Evolutionary conservation across 2,329 filamentous ascomycete species (phyloP).

Genomic region (Fusarium anguioides): DNA sequence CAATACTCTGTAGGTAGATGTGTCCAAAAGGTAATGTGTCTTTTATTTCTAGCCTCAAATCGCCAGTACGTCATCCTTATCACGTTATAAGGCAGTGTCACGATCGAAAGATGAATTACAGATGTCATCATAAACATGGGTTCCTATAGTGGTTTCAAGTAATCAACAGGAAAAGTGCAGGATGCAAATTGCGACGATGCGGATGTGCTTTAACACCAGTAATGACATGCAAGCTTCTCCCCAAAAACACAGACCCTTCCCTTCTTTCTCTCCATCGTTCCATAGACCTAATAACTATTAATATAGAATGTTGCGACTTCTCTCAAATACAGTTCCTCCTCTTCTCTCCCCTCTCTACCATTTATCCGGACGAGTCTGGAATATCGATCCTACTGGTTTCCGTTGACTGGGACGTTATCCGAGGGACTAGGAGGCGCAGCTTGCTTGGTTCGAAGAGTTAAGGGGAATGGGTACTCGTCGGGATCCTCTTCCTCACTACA

Average conservation of each 20-base stretch:
- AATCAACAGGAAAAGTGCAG: conserved; percentile 34
- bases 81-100: not conserved
- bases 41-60: too few relatives aligned
- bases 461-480: conserved; percentile 72
- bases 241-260: conserved; percentile 1
- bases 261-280: not conserved
- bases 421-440: conserved; percentile 45
- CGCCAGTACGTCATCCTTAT: not conserved
- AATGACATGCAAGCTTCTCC: conserved; percentile 38
- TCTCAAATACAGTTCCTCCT: conserved; percentile 28
- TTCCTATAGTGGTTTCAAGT: conserved; percentile 22
- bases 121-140: conserved; percentile 23
- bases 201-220: conserved; percentile 37
- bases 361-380: conserved; percentile 2
- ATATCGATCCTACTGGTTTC: conserved; percentile 34
- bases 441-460: conserved; percentile 67
- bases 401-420: conserved; percentile 43
- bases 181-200: conserved; percentile 35
- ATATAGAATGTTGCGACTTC: conserved; percentile 23
- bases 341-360: conserved; percentile 4
- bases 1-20: too few relatives aligned
- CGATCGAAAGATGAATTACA: not conserved
- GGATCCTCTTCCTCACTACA: conserved; percentile 90
- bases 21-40: too few relatives aligned
- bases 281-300: conserved; percentile 30